Conservation (phyloP, 192 early-diverging fungal species). For the Jimgerdemannia flammicorona region DNA sequence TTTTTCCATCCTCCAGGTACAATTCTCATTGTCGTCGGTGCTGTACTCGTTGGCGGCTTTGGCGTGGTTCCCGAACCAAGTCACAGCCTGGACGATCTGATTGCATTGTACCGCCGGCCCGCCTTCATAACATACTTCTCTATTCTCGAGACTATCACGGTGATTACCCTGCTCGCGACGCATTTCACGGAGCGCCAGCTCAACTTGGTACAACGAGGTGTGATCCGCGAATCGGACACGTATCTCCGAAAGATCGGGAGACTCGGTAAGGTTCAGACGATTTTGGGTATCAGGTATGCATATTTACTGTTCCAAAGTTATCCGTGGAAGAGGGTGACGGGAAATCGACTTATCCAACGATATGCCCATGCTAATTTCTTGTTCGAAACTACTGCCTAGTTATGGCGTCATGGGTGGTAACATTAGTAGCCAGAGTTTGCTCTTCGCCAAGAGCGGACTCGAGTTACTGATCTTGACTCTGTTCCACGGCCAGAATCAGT, state of each 20-base stretch:
- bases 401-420: constrained; percentile 70
- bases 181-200: constrained; percentile 38
- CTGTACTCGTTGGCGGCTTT: constrained; percentile 64
- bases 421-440: constrained; percentile 66
- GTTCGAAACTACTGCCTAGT: constrained; percentile 3
- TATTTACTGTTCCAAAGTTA: neutral
- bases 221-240: neutral
- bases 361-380: neutral
- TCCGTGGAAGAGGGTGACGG: neutral
- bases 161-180: constrained; percentile 40
- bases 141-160: constrained; percentile 45
- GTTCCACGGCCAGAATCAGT: constrained; percentile 55
- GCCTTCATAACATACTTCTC: constrained; percentile 66
- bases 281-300: neutral
- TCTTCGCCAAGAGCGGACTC: constrained; percentile 77
- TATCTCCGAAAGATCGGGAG: neutral
- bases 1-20: constrained; percentile 46
- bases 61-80: constrained; percentile 73
- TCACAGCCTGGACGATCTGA: constrained; percentile 62
- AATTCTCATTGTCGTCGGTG: constrained; percentile 59
- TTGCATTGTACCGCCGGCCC: constrained; percentile 60
- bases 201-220: constrained; percentile 3
- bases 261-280: neutral
- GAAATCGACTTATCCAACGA: neutral
- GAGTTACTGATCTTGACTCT: constrained; percentile 64